A percentile compares a stretch with the other conserved stretches of the same genome.
These are phyloP conservation scores for Diaporthe capsici DNA, from an alignment of 2,329 filamentous ascomycete species.

Conservation along the genomic window DNA sequence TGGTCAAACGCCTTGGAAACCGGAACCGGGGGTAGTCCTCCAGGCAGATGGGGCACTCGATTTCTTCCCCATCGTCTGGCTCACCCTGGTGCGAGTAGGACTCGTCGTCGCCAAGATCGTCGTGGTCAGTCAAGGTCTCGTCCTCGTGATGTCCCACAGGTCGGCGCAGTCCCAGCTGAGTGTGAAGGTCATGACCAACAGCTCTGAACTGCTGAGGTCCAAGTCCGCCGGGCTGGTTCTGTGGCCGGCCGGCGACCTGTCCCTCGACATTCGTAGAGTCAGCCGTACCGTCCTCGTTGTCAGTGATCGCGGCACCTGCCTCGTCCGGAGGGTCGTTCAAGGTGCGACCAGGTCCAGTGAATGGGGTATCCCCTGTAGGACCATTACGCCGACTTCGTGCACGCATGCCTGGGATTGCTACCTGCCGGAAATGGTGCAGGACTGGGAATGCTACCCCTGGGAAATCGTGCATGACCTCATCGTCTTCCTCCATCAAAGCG, in stretches of 20 bases:
- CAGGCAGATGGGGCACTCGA: constrained; percentile 39
- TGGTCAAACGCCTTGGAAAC: constrained; percentile 26
- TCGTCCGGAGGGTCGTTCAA: constrained; percentile 13
- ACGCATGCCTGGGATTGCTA: no score
- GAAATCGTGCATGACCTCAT: neutral
- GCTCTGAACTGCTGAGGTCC: neutral
- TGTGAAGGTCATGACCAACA: neutral
- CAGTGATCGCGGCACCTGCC: no score
- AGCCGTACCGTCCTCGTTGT: neutral
- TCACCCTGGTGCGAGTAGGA: neutral
- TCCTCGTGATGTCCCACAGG: neutral
- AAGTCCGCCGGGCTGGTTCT: neutral
- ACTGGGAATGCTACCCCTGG: no score
- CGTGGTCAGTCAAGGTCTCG: no score
- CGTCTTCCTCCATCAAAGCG: neutral
- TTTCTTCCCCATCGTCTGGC: constrained; percentile 10
- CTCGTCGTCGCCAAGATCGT: neutral
- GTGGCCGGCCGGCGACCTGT: no score
- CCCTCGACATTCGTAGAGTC: neutral
- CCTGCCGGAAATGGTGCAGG: no score
- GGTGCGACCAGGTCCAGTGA: constrained; percentile 29
- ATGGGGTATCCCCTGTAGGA: accelerated
- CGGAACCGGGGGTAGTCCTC: constrained; percentile 35
- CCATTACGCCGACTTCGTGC: neutral
- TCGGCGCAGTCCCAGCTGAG: neutral